Base-by-base conservation (phyloP, 371 early-diverging fungal genomes). In the Choanephora cucurbitarum region DNA sequence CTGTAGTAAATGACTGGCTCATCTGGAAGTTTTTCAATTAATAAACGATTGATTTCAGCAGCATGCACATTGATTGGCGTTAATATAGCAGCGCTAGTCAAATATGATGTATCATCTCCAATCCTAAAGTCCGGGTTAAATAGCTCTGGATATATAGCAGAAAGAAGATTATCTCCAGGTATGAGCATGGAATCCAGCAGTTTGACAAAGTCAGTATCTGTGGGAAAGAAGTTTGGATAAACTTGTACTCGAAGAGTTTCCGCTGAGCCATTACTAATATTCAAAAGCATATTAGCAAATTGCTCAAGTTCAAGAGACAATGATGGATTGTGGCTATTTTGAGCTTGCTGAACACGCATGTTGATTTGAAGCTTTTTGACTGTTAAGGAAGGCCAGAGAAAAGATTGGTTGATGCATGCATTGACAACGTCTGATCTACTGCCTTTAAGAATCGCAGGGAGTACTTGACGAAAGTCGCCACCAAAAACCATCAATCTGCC, bases 401-500 rank as follows among this genome's bases (percentile, higher is more conserved):
- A 56, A 2, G 58, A 62, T 21, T 24, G 14, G 13, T 49, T 57
- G 0, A 57, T 49, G 34, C 57, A 57, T 18, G 42, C 15, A 8
- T 52, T 17, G 15, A 61, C 45, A 28, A 56, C 49, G 2, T 62
- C 46, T 17, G 15, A 13, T 31, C 44, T 51, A 15, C 44, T 33
- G 21, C 53, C 62, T 17, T 42, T 54, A 14, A 50, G 52, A 23
- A 62, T 5, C 2, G 62, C 56, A 5, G 69, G 69, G 0, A 52
- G 52, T 3, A 62, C 55, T 23, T 69, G 69, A 11, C 59, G 39
- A 41, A 67, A 69, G 39, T 61, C 59, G 1, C 55, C 48, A 19
- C 55, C 62, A 42, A 68, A 64, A 18, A 70, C 59, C 4, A 68
- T 34, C 5, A 64, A 11, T 41, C 60, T 56, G 5, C 67, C 67